phyloP scores from a whole-genome alignment of 1,139 yeast species.

The Saccharomyces hybrid region DNA sequence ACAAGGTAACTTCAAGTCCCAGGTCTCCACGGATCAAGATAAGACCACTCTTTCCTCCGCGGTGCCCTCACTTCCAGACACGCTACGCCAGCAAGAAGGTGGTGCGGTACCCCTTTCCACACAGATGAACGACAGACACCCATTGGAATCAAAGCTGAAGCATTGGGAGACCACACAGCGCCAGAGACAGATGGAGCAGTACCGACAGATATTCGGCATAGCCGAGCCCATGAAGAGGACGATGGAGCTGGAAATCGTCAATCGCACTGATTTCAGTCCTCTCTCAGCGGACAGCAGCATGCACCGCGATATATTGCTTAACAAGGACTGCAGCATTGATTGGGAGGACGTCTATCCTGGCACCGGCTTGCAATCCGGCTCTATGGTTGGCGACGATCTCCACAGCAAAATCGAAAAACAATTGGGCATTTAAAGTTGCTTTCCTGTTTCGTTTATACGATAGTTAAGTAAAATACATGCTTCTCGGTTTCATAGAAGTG shows the following conservation, averaged over 20 bases:
- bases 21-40: conserved; percentile 20
- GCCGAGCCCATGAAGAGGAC: conserved; percentile 86
- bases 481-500: not conserved
- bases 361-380: conserved; percentile 15
- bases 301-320: conserved; percentile 71
- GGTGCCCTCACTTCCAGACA: conserved; percentile 30
- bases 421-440: conserved; percentile 44
- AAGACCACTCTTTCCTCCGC: conserved; percentile 18
- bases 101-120: conserved; percentile 44
- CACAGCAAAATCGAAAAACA: conserved; percentile 67
- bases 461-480: not conserved
- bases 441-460: not conserved
- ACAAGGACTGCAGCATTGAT: conserved; percentile 67
- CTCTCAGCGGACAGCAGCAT: conserved; percentile 39
- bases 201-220: conserved; percentile 65
- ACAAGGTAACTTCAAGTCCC: conserved; percentile 16
- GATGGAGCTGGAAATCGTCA: conserved; percentile 77
- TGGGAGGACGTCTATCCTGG: conserved; percentile 88
- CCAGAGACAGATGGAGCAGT: conserved; percentile 63
- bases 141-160: conserved; percentile 64
- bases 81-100: conserved; percentile 29
- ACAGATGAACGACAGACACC: conserved; percentile 76
- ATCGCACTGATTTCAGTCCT: conserved; percentile 68
- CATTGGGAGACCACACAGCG: conserved; percentile 78
- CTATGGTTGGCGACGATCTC: conserved; percentile 38